Evolutionary conservation across 23 red algal genomes (phyloP).

Genomic region (Chondrus crispus): DNA sequence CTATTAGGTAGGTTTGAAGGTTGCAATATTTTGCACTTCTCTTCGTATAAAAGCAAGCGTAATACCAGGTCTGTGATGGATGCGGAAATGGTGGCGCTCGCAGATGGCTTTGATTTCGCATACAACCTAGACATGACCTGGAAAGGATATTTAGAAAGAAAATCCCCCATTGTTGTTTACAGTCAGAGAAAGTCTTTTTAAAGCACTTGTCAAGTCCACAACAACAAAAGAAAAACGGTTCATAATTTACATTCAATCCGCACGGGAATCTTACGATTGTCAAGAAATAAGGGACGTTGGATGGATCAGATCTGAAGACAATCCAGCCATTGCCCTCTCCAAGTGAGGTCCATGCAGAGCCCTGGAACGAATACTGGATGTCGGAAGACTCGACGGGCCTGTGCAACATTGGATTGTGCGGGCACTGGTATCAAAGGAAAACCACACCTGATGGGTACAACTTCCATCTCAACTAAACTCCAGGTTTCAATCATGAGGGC

Average conservation of each 20-base stretch:
- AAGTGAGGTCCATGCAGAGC: neutral
- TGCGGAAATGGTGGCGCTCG: neutral
- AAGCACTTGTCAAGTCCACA: neutral
- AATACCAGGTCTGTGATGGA: neutral
- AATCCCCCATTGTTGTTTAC: neutral
- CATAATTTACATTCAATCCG: neutral
- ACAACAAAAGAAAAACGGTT: neutral
- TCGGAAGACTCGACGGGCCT: neutral
- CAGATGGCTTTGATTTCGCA: neutral
- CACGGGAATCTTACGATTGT: neutral
- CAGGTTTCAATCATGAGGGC: no score
- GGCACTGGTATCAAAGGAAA: no score
- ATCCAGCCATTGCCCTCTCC: neutral
- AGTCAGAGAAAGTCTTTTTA: neutral
- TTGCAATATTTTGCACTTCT: neutral
- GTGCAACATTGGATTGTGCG: constrained; percentile 5
- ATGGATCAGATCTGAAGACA: neutral
- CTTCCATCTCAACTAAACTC: no score
- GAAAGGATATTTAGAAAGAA: neutral
- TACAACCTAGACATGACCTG: neutral
- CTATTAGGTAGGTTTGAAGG: neutral
- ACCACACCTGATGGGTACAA: no score
- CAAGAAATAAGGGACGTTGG: neutral
- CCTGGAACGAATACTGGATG: neutral
- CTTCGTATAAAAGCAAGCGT: neutral